Conservation (phyloP, 805 yeast genomes). For the Candida schatavii region DNA sequence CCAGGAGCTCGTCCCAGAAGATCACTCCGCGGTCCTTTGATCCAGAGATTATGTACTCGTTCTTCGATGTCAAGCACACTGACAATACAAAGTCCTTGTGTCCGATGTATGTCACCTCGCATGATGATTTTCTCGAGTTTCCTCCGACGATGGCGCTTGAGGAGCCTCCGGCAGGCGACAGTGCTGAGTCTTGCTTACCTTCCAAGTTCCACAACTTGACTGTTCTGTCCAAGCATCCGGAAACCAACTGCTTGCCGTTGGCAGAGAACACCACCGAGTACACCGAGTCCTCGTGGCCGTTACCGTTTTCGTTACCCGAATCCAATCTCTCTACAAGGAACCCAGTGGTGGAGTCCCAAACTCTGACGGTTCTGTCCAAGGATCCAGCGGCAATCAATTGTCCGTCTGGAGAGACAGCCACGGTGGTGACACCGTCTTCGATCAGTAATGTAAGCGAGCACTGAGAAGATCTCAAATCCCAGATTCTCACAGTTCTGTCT, state of each 20-base stretch:
- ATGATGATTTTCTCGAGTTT: conserved; percentile 45
- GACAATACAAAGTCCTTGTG: conserved; percentile 94
- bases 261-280: conserved; percentile 92
- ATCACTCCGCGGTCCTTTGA: conserved; percentile 96
- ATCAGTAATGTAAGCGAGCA: conserved; percentile 85
- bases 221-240: conserved; percentile 93
- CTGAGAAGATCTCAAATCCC: conserved; percentile 91
- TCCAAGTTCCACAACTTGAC: conserved; percentile 94
- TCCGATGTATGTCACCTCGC: conserved; percentile 92
- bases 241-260: conserved; percentile 86
- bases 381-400: conserved; percentile 94
- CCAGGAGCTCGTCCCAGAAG: conserved; percentile 91
- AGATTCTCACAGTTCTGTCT: conserved; percentile 91
- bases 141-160: conserved; percentile 16
- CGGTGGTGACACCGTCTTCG: conserved; percentile 98
- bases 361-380: conserved; percentile 90
- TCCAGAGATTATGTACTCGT: conserved; percentile 87
- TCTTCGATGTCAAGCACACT: conserved; percentile 92
- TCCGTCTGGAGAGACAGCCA: conserved; percentile 95
- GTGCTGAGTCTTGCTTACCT: conserved; percentile 38
- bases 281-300: conserved; percentile 95
- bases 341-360: conserved; percentile 94
- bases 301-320: conserved; percentile 80
- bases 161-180: conserved; percentile 14
- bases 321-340: conserved; percentile 89